Conservation (phyloP, 768 basidiomycete genomes). For the Ramaria sp. region DNA sequence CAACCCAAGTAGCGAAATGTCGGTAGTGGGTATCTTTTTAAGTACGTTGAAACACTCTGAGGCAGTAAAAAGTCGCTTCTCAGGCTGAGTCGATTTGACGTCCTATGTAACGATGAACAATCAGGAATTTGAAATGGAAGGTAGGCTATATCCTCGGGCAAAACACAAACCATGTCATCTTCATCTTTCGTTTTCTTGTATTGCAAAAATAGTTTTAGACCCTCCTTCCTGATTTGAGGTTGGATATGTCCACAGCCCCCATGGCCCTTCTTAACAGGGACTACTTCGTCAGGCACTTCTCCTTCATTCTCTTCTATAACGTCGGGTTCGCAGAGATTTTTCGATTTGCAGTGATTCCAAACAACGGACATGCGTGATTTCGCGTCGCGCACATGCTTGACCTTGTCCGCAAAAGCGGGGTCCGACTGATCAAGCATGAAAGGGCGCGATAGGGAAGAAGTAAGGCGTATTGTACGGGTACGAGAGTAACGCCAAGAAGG, state of each 20-base stretch:
- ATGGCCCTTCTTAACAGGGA: conserved; percentile 80
- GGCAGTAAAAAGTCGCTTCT: conserved; percentile 73
- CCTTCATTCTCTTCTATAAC: conserved; percentile 73
- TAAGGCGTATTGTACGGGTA: conserved; percentile 17
- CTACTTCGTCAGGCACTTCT: conserved; percentile 48
- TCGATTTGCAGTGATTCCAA: conserved; percentile 80
- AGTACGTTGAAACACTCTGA: conserved; percentile 90
- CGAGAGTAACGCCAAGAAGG: conserved; percentile 17
- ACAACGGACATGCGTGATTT: conserved; percentile 81
- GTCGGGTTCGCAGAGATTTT: conserved; percentile 82
- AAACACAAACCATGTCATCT: conserved; percentile 65
- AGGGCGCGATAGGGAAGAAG: conserved; percentile 15
- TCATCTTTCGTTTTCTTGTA: conserved; percentile 94
- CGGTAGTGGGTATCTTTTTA: conserved; percentile 87
- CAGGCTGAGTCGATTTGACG: conserved; percentile 67
- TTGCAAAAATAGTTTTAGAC: conserved; percentile 85
- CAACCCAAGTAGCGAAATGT: conserved; percentile 81
- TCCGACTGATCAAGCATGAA: conserved; percentile 54
- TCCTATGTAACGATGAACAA: conserved; percentile 35
- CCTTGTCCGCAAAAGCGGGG: conserved; percentile 74
- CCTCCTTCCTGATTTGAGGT: conserved; percentile 87
- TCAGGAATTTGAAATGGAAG: conserved; percentile 4
- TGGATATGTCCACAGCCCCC: conserved; percentile 96
- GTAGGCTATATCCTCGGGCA: neutral
- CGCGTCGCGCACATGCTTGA: conserved; percentile 76